Conservation (phyloP, 2,329 filamentous ascomycete genomes). For the Myriosclerotinia curreyana region DNA sequence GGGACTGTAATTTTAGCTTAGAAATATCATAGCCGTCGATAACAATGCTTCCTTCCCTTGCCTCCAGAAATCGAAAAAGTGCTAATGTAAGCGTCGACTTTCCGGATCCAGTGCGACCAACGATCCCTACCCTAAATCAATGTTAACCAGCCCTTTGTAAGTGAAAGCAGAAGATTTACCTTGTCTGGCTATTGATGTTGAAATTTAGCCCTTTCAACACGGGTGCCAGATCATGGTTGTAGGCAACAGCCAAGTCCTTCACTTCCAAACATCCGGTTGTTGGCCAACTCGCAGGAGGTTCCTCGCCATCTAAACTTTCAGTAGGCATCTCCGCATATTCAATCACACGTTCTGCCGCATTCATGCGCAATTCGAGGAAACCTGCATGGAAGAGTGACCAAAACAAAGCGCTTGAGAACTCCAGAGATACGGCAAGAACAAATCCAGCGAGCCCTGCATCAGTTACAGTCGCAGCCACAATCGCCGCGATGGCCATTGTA, state of each 20-base stretch:
- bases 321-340: conserved; percentile 68
- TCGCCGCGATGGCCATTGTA: conserved; percentile 58
- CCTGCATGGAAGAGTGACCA: conserved; percentile 64
- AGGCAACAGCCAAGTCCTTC: conserved; percentile 64
- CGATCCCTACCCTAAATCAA: conserved; percentile 31
- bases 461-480: conserved; percentile 60
- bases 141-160: not conserved
- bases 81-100: conserved; percentile 34
- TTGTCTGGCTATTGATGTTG: conserved; percentile 43
- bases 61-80: conserved; percentile 31
- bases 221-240: conserved; percentile 65
- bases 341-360: conserved; percentile 68
- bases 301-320: conserved; percentile 60
- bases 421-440: conserved; percentile 67
- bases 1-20: conserved; percentile 34
- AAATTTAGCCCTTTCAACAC: conserved; percentile 68
- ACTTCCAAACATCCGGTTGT: conserved; percentile 68
- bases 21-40: conserved; percentile 39
- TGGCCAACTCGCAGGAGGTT: conserved; percentile 69
- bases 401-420: conserved; percentile 62
- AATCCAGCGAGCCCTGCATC: conserved; percentile 70
- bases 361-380: conserved; percentile 72
- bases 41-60: conserved; percentile 42
- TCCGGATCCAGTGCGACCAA: conserved; percentile 36
- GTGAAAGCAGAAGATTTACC: not conserved